phyloP scores from a whole-genome alignment of 2,329 filamentous ascomycete species.

The Pyrenophora teres region DNA sequence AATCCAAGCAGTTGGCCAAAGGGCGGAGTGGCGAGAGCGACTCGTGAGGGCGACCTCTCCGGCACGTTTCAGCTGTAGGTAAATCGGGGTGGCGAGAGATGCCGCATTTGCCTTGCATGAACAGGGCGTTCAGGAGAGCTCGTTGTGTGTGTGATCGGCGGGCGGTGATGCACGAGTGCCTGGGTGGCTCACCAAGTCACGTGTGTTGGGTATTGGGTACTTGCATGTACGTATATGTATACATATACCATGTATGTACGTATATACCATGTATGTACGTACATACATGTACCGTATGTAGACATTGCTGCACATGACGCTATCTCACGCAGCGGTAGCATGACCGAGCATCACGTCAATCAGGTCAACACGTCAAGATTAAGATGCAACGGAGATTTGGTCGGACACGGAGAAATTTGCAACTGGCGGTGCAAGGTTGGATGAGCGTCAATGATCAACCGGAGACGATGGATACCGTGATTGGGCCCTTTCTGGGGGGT shows the following conservation, averaged over 20 bases:
- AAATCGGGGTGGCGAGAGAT: constrained; percentile 4
- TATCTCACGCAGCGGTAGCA: too few species aligned
- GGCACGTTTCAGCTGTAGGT: constrained; percentile 13
- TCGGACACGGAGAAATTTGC: too few species aligned
- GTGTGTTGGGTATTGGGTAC: background rate
- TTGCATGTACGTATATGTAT: background rate
- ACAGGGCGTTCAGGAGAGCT: constrained; percentile 10
- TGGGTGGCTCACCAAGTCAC: background rate
- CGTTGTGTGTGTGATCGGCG: constrained; percentile 9
- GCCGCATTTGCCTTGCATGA: constrained; percentile 14
- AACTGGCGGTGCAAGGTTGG: background rate
- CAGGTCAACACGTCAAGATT: too few species aligned
- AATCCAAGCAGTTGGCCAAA: background rate
- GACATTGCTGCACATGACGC: too few species aligned
- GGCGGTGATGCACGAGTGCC: constrained; percentile 10
- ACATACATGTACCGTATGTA: too few species aligned
- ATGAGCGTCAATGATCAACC: background rate
- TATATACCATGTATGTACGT: too few species aligned
- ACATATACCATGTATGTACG: too few species aligned
- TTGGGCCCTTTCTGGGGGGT: background rate
- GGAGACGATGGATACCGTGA: constrained; percentile 3
- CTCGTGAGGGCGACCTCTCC: too few species aligned
- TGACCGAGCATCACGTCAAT: too few species aligned
- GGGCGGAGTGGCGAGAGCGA: too few species aligned
- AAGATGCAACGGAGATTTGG: too few species aligned